Conservation (phyloP, 805 yeast genomes). For the Candida sakaeoensis region DNA sequence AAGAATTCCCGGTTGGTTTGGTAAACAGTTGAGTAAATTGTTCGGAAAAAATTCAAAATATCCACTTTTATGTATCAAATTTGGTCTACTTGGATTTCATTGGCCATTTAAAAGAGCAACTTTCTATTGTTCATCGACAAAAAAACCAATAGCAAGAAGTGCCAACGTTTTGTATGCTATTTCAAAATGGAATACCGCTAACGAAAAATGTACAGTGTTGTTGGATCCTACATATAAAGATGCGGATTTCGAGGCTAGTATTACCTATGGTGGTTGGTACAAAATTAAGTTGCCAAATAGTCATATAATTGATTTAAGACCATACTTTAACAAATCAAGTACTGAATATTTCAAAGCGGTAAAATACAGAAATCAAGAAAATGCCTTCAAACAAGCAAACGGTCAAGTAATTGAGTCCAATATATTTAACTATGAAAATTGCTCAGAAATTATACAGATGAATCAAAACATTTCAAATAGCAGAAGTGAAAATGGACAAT, state of each 20-base stretch:
- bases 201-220: conserved; percentile 29
- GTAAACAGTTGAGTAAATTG: conserved; percentile 14
- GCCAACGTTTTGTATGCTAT: conserved; percentile 38
- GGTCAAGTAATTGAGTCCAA: conserved; percentile 32
- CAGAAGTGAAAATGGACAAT: conserved; percentile 33
- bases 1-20: conserved; percentile 25
- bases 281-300: conserved; percentile 33
- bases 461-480: conserved; percentile 39
- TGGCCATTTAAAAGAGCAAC: conserved; percentile 44
- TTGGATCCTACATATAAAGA: conserved; percentile 36
- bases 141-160: conserved; percentile 37
- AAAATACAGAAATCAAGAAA: conserved; percentile 37
- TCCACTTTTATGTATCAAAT: conserved; percentile 31
- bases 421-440: conserved; percentile 28
- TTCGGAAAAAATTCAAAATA: conserved; percentile 28
- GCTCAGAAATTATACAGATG: conserved; percentile 26
- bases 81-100: conserved; percentile 41
- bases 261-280: conserved; percentile 37
- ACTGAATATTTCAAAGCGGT: conserved; percentile 36
- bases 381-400: conserved; percentile 27
- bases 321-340: conserved; percentile 26
- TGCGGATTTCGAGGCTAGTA: conserved; percentile 27
- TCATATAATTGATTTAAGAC: conserved; percentile 38
- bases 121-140: conserved; percentile 35
- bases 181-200: conserved; percentile 28